phyloP scores from a whole-genome alignment of 2,329 filamentous ascomycete genomes.

The Scedosporium dehoogii region DNA sequence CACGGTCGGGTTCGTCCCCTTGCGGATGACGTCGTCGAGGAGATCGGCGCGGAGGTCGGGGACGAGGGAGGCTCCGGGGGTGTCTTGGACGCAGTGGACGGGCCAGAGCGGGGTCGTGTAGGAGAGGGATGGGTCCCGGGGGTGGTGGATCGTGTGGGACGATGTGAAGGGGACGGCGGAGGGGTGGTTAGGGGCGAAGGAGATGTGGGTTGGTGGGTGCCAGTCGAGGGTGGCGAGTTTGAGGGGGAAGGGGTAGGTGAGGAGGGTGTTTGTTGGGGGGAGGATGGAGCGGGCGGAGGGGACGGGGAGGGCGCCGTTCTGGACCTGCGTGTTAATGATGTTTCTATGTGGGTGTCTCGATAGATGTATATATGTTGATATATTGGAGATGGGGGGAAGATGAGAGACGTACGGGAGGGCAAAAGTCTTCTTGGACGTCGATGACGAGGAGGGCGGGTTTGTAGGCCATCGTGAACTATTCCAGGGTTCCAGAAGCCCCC shows the following conservation, averaged over 20 bases:
- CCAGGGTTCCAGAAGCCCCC: neutral
- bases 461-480: constrained; percentile 19
- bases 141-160: constrained; percentile 54
- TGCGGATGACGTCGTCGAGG: constrained; percentile 62
- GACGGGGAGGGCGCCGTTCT: constrained; percentile 85
- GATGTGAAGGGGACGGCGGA: constrained; percentile 59
- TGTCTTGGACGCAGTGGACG: constrained; percentile 72
- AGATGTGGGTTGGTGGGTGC: constrained; percentile 75
- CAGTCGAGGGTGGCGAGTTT: constrained; percentile 88
- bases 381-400: constrained; percentile 2
- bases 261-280: constrained; percentile 62
- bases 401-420: constrained; percentile 56
- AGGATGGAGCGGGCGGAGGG: constrained; percentile 60
- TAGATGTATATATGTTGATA: constrained; percentile 5
- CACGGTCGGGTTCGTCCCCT: constrained; percentile 62
- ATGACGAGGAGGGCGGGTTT: constrained; percentile 57
- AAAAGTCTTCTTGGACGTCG: constrained; percentile 93
- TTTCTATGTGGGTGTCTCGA: constrained; percentile 6
- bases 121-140: constrained; percentile 48
- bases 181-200: constrained; percentile 74
- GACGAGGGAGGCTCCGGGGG: constrained; percentile 62
- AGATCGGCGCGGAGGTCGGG: constrained; percentile 53
- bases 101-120: constrained; percentile 76
- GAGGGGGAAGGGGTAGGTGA: constrained; percentile 59
- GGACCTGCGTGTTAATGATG: constrained; percentile 11